A percentile compares a stretch with the other conserved stretches of the same genome.
phyloP scores from a whole-genome alignment of 208 protist genomes.

The Wallacemonas sp. region DNA sequence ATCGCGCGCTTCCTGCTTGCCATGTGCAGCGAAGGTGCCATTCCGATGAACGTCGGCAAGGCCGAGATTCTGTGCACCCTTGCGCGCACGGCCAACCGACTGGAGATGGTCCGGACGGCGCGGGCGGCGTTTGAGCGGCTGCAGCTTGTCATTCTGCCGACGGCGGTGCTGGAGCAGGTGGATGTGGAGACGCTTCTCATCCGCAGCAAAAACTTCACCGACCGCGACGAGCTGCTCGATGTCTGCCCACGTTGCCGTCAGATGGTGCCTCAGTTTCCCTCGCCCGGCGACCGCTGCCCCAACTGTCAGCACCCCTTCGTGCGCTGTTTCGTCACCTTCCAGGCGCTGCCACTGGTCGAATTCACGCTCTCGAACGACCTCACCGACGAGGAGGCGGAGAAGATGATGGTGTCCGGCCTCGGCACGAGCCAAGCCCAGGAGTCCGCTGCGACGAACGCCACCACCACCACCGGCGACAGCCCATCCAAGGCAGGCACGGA shows the following conservation, averaged over 20 bases:
- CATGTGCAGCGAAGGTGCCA: constrained; percentile 47
- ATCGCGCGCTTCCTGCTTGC: constrained; percentile 79
- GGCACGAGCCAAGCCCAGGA: constrained; percentile 24
- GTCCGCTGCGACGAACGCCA: neutral
- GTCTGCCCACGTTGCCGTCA: constrained; percentile 92
- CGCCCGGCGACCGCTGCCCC: constrained; percentile 83
- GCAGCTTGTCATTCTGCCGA: constrained; percentile 80
- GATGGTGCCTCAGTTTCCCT: constrained; percentile 83
- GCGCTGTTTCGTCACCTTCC: constrained; percentile 91
- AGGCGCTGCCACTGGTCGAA: constrained; percentile 94
- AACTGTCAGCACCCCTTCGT: constrained; percentile 94
- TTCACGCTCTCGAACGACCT: constrained; percentile 89
- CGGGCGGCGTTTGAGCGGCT: constrained; percentile 89
- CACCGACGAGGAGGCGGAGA: constrained; percentile 86
- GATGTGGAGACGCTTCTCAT: constrained; percentile 90
- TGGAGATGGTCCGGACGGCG: constrained; percentile 92
- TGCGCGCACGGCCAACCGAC: constrained; percentile 72
- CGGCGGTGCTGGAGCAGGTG: constrained; percentile 87
- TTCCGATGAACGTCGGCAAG: constrained; percentile 92
- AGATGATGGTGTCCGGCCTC: constrained; percentile 69
- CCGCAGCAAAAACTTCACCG: constrained; percentile 82
- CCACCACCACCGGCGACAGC: neutral
- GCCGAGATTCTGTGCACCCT: constrained; percentile 87
- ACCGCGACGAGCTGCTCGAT: constrained; percentile 92
- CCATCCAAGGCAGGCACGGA: constrained; percentile 30